phyloP scores from a whole-genome alignment of 225 moss, liverwort and hornwort species.

The Anthoceros angustus region DNA sequence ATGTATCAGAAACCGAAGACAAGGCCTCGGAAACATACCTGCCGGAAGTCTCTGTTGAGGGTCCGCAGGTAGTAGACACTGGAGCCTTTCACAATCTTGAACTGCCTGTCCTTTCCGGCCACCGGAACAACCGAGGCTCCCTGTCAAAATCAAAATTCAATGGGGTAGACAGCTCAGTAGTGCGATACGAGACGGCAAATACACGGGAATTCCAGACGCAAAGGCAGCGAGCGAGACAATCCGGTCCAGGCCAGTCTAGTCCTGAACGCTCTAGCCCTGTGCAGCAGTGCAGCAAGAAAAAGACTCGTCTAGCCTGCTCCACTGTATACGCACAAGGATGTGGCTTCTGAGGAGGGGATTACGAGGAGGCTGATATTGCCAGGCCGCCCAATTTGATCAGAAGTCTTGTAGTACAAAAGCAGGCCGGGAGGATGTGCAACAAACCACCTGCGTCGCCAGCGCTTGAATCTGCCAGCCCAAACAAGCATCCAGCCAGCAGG shows the following conservation, averaged over 20 bases:
- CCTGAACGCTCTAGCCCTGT: not conserved
- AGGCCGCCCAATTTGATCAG: constrained; percentile 90
- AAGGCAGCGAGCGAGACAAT: not conserved
- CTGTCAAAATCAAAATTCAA: constrained; percentile 18
- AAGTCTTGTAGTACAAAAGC: constrained; percentile 82
- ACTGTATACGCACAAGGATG: constrained; percentile 4
- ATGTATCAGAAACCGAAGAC: not conserved
- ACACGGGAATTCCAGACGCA: not conserved
- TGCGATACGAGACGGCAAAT: not conserved
- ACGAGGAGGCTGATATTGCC: constrained; percentile 85
- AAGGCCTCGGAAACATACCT: constrained; percentile 16
- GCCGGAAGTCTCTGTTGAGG: constrained; percentile 71
- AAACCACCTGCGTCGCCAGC: constrained; percentile 99
- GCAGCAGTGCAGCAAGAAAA: not conserved
- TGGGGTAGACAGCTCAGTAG: no score
- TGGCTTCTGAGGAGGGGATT: constrained; percentile 15
- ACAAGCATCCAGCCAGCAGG: constrained; percentile 97
- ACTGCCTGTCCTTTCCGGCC: constrained; percentile 80
- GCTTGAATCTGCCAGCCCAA: constrained; percentile 97
- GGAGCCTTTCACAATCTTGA: constrained; percentile 89
- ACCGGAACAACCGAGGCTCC: constrained; percentile 72
- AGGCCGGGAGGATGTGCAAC: constrained; percentile 97
- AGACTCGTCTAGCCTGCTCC: not conserved
- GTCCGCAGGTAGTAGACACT: constrained; percentile 85
- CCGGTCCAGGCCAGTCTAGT: not conserved